Percentiles rank a stretch among this genome's conserved stretches.
Evolutionary conservation across 768 basidiomycete species (phyloP).

Genomic region (Kwoniella sp.): DNA sequence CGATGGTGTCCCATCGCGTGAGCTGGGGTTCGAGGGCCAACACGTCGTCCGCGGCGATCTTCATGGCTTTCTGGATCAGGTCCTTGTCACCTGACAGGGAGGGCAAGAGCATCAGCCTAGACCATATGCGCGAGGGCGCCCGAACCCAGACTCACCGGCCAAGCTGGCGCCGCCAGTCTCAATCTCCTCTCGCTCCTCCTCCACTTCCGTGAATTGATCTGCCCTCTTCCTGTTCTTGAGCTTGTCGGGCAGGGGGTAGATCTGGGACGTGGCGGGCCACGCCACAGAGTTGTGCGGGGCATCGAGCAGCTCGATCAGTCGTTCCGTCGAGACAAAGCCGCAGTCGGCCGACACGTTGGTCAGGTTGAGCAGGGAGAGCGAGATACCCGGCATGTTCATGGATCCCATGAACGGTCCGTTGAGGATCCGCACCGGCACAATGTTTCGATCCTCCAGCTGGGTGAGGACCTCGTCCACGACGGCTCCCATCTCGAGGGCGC

Average conservation of each 20-base stretch:
- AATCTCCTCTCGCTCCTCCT: slow-evolving; percentile 26
- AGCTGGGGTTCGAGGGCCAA: slow-evolving; percentile 41
- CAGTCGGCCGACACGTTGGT: slow-evolving; percentile 47
- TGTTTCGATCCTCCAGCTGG: slow-evolving; percentile 52
- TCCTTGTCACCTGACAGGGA: slow-evolving; percentile 6
- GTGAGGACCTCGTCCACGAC: slow-evolving; percentile 59
- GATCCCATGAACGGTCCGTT: slow-evolving; percentile 66
- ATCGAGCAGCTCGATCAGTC: slow-evolving; percentile 34
- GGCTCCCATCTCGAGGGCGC: slow-evolving; percentile 72
- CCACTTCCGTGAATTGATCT: slow-evolving; percentile 37
- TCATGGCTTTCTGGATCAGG: slow-evolving; percentile 32
- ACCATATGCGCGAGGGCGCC: background rate
- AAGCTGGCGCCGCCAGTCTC: slow-evolving; percentile 25
- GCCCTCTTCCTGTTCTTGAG: slow-evolving; percentile 24
- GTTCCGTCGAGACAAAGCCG: slow-evolving; percentile 12
- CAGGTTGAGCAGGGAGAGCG: slow-evolving; percentile 65
- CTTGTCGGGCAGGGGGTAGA: slow-evolving; percentile 30
- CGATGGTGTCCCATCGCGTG: slow-evolving; percentile 47
- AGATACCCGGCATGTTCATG: slow-evolving; percentile 90
- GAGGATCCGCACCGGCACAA: slow-evolving; percentile 55
- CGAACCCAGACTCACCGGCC: slow-evolving; percentile 18
- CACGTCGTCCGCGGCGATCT: slow-evolving; percentile 34
- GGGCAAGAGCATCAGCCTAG: background rate
- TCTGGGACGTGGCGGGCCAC: slow-evolving; percentile 39
- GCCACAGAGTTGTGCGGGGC: slow-evolving; percentile 39